Conservation (phyloP, 352 stramenopile species). For the Elongisporangium senticosum region DNA sequence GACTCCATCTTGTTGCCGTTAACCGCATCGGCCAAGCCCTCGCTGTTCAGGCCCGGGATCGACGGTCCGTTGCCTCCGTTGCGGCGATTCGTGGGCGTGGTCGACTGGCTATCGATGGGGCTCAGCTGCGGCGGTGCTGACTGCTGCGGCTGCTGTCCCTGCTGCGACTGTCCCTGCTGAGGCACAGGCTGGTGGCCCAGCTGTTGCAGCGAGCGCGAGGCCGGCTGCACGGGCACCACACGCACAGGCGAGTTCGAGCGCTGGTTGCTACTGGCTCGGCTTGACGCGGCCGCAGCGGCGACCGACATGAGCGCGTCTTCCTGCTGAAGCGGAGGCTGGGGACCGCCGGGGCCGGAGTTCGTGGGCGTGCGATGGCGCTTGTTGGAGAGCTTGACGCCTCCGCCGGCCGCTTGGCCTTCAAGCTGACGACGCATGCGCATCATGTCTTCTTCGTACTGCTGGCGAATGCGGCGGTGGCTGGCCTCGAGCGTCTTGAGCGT, state of each 20-base stretch:
- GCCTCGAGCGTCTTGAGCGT: constrained; percentile 79
- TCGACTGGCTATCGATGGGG: constrained; percentile 48
- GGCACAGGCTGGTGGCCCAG: constrained; percentile 45
- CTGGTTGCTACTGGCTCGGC: constrained; percentile 21
- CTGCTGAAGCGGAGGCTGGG: constrained; percentile 24
- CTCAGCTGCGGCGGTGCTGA: constrained; percentile 47
- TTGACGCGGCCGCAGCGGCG: constrained; percentile 42
- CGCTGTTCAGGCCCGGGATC: constrained; percentile 67
- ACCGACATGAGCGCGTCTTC: constrained; percentile 64
- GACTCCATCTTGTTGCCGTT: constrained; percentile 47
- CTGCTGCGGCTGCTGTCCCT: constrained; percentile 19
- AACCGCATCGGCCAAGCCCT: constrained; percentile 28
- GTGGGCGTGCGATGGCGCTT: constrained; percentile 51
- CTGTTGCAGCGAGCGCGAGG: constrained; percentile 63
- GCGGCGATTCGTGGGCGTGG: constrained; percentile 47
- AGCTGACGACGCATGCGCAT: constrained; percentile 78
- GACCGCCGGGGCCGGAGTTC: constrained; percentile 16
- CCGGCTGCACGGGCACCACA: constrained; percentile 61
- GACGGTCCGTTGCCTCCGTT: constrained; percentile 15
- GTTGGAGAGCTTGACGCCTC: constrained; percentile 37
- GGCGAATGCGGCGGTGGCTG: constrained; percentile 75
- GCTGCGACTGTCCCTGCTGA: constrained; percentile 21
- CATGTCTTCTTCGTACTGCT: constrained; percentile 85
- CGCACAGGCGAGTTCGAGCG: constrained; percentile 56
- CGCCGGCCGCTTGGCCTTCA: constrained; percentile 34